Evolutionary conservation across 208 protist species (phyloP).

Genomic region (Zelonia costaricensis): DNA sequence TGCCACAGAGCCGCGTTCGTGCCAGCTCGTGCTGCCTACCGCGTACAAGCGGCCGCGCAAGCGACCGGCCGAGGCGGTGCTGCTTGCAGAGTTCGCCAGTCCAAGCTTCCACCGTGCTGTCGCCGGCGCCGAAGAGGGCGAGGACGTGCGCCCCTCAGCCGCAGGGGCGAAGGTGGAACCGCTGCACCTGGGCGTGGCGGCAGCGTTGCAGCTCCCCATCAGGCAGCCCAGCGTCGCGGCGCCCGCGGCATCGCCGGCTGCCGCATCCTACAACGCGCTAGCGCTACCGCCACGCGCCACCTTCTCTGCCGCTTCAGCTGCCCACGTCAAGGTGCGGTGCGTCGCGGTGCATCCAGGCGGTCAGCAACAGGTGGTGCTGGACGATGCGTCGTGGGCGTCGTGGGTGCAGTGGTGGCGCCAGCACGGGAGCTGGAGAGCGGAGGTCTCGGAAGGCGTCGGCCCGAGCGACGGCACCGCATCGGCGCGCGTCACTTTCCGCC

Average conservation of each 20-base stretch:
- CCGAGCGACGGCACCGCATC: neutral
- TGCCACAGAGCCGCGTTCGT: constrained; percentile 12
- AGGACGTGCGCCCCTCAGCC: neutral
- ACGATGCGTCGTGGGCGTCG: constrained; percentile 17
- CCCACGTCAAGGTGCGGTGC: constrained; percentile 5
- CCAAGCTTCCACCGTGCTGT: constrained; percentile 13
- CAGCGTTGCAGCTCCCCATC: neutral
- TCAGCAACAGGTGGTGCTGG: constrained; percentile 6
- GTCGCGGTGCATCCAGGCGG: neutral
- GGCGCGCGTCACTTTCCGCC: neutral
- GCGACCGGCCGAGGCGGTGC: constrained; percentile 22
- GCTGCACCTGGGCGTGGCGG: neutral
- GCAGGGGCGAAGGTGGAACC: neutral
- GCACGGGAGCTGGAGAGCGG: neutral
- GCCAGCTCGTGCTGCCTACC: constrained; percentile 27
- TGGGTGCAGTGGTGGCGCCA: constrained; percentile 22
- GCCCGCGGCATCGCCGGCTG: neutral
- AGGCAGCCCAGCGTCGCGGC: too few species aligned
- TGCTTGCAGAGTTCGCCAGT: constrained; percentile 22
- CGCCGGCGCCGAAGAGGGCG: neutral
- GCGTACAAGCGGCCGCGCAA: constrained; percentile 32
- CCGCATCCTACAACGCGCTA: neutral
- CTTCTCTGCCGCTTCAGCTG: neutral
- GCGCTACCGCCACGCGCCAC: neutral
- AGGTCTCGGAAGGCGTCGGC: neutral